A percentile compares a stretch with the other conserved stretches of the same genome.
These are phyloP conservation scores for Chenopodium album DNA, from an alignment of 148 eudicot genomes.

Conservation along the genomic window DNA sequence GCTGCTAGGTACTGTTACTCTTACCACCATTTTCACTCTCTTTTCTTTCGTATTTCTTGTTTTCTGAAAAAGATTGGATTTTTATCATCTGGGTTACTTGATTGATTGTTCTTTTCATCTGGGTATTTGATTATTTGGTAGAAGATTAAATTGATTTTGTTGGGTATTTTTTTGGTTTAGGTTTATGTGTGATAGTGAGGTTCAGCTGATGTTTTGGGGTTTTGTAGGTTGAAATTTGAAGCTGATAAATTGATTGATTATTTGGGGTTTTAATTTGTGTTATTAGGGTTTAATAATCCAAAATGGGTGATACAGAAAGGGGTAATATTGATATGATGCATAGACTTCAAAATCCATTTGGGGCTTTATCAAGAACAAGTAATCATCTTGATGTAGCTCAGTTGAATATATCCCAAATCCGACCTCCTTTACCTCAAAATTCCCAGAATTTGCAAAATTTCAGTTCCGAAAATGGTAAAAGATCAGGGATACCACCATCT, in stretches of 20 bases:
- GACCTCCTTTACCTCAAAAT: slow-evolving; percentile 58
- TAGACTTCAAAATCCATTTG: slow-evolving; percentile 69
- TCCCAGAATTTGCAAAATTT: slow-evolving; percentile 49
- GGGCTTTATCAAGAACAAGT: slow-evolving; percentile 47
- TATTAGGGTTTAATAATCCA: slow-evolving; percentile 7
- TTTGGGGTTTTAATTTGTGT: background rate
- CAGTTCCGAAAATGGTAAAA: slow-evolving; percentile 41
- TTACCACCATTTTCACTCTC: background rate
- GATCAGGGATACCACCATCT: slow-evolving; percentile 81
- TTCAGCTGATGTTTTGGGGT: slow-evolving; percentile 22
- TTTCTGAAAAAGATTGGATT: slow-evolving; percentile 20
- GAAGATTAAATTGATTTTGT: slow-evolving; percentile 1
- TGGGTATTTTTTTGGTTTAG: slow-evolving; percentile 9
- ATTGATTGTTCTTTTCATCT: slow-evolving; percentile 21
- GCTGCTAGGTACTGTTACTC: slow-evolving; percentile 24
- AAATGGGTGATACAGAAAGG: slow-evolving; percentile 71
- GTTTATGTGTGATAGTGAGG: slow-evolving; percentile 27
- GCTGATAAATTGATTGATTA: slow-evolving; percentile 1
- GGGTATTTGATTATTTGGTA: background rate
- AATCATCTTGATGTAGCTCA: slow-evolving; percentile 80
- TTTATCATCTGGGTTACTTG: background rate
- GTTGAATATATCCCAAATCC: slow-evolving; percentile 53
- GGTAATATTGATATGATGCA: slow-evolving; percentile 61
- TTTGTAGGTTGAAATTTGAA: slow-evolving; percentile 24
- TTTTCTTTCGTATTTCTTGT: background rate